These are phyloP conservation scores for Thymus mandschuricus DNA, from an alignment of 257 asterid species.

Conservation along the genomic window DNA sequence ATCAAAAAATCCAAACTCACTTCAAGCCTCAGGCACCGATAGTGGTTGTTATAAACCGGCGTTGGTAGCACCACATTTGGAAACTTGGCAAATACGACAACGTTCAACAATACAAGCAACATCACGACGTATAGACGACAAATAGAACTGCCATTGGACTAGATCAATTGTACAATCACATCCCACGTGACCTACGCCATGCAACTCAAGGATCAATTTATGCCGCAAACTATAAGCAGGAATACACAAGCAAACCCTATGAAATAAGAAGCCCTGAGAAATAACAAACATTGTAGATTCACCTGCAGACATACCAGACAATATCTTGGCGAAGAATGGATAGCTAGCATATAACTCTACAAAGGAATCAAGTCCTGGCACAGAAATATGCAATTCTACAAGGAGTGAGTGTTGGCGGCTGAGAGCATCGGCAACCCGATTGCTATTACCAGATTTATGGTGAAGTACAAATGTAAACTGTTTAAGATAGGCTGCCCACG, in stretches of 20 bases:
- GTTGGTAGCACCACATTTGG: background rate
- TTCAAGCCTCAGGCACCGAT: background rate
- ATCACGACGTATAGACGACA: background rate
- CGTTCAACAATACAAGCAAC: background rate
- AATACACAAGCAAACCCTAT: background rate
- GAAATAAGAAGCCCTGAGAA: background rate
- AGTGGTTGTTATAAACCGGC: background rate
- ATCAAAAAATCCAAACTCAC: conserved; percentile 7
- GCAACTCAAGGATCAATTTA: background rate
- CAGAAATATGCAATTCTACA: background rate
- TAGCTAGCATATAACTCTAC: background rate
- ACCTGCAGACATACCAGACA: background rate
- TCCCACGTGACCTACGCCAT: background rate
- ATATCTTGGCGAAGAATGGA: background rate
- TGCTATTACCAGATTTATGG: background rate
- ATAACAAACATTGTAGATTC: background rate
- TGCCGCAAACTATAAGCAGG: background rate
- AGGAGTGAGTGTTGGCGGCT: background rate
- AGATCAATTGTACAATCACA: background rate
- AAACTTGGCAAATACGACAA: background rate
- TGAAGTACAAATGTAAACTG: too few species aligned
- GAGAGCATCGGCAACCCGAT: background rate
- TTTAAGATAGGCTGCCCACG: too few species aligned
- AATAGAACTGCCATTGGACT: background rate
- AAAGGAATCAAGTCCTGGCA: background rate